These are phyloP conservation scores for Dactylonectria estremocensis DNA, from an alignment of 2,329 filamentous ascomycete species.

Conservation along the genomic window DNA sequence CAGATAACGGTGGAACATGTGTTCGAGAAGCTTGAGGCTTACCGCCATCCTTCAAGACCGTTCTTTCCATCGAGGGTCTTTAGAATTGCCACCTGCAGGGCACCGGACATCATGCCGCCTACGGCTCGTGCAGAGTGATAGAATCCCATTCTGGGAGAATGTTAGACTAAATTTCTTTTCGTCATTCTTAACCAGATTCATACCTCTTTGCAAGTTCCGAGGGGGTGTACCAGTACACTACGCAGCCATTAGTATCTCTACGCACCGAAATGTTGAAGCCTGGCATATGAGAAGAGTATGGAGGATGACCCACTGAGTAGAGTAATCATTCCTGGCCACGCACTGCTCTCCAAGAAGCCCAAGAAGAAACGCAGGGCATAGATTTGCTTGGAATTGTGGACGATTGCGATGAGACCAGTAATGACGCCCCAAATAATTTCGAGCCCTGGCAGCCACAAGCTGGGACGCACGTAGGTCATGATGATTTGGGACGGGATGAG, in stretches of 20 bases:
- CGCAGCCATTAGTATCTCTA: background rate
- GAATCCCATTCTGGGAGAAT: constrained; percentile 52
- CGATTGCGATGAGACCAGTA: constrained; percentile 49
- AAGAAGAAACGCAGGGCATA: constrained; percentile 58
- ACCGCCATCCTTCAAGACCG: constrained; percentile 60
- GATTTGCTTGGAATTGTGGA: constrained; percentile 54
- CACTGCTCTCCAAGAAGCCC: constrained; percentile 54
- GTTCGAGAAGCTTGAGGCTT: background rate
- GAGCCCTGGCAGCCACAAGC: constrained; percentile 55
- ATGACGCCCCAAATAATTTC: constrained; percentile 51
- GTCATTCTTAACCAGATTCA: background rate
- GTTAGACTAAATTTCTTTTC: background rate
- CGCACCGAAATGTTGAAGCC: background rate
- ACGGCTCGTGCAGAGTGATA: constrained; percentile 59
- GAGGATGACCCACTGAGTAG: constrained; percentile 46
- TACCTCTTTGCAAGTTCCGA: constrained; percentile 32
- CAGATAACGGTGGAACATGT: background rate
- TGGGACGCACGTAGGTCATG: constrained; percentile 55
- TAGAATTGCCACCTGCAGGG: constrained; percentile 60
- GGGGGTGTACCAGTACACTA: constrained; percentile 35
- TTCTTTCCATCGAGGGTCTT: constrained; percentile 55
- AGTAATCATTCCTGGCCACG: constrained; percentile 55
- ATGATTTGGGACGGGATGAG: constrained; percentile 57
- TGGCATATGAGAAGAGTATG: no score
- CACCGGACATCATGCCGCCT: constrained; percentile 61